Percentiles rank a stretch among this genome's conserved stretches.
Conservation (phyloP, 2,329 filamentous ascomycete species). For the Colletotrichum simmondsii region DNA sequence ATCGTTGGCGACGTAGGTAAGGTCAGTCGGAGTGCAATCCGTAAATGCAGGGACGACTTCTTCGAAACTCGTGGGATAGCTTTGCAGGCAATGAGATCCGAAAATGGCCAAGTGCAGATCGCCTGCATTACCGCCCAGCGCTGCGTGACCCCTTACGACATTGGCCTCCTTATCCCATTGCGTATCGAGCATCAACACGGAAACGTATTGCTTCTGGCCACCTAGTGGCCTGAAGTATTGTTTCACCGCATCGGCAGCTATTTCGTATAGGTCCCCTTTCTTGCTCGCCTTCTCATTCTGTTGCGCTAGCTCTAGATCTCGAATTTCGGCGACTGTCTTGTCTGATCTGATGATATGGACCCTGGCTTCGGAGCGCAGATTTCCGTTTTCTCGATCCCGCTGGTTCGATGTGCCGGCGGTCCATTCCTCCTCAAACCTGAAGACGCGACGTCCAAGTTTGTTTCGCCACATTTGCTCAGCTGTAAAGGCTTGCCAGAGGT, state of each 20-base stretch:
- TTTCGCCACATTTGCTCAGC: slow-evolving; percentile 96
- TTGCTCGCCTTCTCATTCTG: slow-evolving; percentile 77
- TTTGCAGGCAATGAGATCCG: slow-evolving; percentile 91
- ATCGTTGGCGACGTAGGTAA: slow-evolving; percentile 83
- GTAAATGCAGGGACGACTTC: slow-evolving; percentile 90
- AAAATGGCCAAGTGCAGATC: slow-evolving; percentile 87
- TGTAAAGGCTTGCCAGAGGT: slow-evolving; percentile 97
- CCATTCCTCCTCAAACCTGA: slow-evolving; percentile 97
- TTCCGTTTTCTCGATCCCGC: slow-evolving; percentile 75
- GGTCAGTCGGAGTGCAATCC: slow-evolving; percentile 91
- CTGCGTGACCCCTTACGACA: slow-evolving; percentile 82
- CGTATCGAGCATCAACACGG: slow-evolving; percentile 85
- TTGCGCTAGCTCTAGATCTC: slow-evolving; percentile 81
- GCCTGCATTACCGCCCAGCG: slow-evolving; percentile 79
- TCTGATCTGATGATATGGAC: slow-evolving; percentile 86
- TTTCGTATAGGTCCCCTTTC: slow-evolving; percentile 79
- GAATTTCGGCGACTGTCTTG: slow-evolving; percentile 86
- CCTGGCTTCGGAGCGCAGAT: slow-evolving; percentile 90
- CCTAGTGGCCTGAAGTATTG: slow-evolving; percentile 79
- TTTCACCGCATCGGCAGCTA: slow-evolving; percentile 82
- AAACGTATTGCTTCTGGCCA: slow-evolving; percentile 89
- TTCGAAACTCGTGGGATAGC: slow-evolving; percentile 88
- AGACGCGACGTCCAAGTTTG: slow-evolving; percentile 84
- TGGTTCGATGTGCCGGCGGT: slow-evolving; percentile 82
- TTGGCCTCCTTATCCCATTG: slow-evolving; percentile 84